phyloP scores from a whole-genome alignment of 768 basidiomycete genomes.

The Termitomyces heimii region DNA sequence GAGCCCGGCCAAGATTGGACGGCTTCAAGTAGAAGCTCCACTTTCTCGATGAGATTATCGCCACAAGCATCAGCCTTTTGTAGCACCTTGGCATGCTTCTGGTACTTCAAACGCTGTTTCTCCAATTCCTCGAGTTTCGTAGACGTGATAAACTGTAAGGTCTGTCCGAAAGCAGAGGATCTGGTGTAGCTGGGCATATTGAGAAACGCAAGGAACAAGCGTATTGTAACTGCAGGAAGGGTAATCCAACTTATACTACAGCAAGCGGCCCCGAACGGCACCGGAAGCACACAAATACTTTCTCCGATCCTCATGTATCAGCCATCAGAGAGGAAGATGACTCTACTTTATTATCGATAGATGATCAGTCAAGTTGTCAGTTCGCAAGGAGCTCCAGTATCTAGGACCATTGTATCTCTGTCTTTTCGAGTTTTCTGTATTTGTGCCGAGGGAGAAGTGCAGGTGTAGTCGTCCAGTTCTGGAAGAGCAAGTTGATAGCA shows the following conservation, averaged over 20 bases:
- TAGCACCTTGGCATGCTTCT: constrained; percentile 27
- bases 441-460: no score
- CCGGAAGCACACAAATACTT: neutral
- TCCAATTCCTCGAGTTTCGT: constrained; percentile 38
- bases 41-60: constrained; percentile 20
- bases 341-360: neutral
- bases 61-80: constrained; percentile 17
- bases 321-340: neutral
- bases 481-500: neutral
- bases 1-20: constrained; percentile 31
- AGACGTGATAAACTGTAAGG: constrained; percentile 36
- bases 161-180: constrained; percentile 26
- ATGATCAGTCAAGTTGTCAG: neutral
- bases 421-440: no score
- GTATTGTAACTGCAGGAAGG: neutral
- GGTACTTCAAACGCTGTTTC: constrained; percentile 29
- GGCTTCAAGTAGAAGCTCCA: constrained; percentile 28
- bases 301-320: neutral
- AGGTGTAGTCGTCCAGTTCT: neutral
- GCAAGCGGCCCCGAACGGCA: neutral
- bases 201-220: neutral
- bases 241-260: neutral
- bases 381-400: neutral
- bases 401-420: no score
- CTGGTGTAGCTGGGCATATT: neutral